A percentile compares a stretch with the other conserved stretches of the same genome.
phyloP scores from a whole-genome alignment of 2,329 filamentous ascomycete species.

The Fusarium musae region DNA sequence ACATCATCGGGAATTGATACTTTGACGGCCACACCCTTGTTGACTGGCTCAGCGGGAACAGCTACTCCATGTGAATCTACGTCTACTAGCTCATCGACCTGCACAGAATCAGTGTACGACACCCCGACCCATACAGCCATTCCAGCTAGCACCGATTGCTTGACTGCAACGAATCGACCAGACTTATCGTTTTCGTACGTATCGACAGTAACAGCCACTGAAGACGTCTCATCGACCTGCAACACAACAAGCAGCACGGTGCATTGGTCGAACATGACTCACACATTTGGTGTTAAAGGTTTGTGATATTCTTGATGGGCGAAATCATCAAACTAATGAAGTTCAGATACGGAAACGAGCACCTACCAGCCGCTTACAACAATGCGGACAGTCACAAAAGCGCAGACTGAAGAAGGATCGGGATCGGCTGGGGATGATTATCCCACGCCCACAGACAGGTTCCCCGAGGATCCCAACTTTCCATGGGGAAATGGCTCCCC shows the following conservation, averaged over 20 bases:
- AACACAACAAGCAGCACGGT: slow-evolving; percentile 36
- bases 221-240: slow-evolving; percentile 32
- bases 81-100: slow-evolving; percentile 23
- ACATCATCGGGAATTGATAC: slow-evolving; percentile 11
- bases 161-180: not conserved
- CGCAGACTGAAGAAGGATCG: not conserved
- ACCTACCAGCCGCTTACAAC: slow-evolving; percentile 32
- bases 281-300: slow-evolving; percentile 25
- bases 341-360: slow-evolving; percentile 9
- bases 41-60: not conserved
- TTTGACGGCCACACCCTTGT: slow-evolving; percentile 13
- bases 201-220: slow-evolving; percentile 8
- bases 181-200: slow-evolving; percentile 19
- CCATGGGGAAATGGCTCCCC: slow-evolving; percentile 53
- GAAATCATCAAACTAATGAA: slow-evolving; percentile 4
- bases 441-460: slow-evolving; percentile 35
- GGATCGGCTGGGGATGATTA: slow-evolving; percentile 13
- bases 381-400: slow-evolving; percentile 35
- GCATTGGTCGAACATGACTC: slow-evolving; percentile 34
- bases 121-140: not conserved
- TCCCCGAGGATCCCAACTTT: slow-evolving; percentile 47
- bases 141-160: slow-evolving; percentile 26
- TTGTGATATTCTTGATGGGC: slow-evolving; percentile 3
- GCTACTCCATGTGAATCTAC: slow-evolving; percentile 27
- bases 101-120: slow-evolving; percentile 16